Evolutionary conservation across 2,329 filamentous ascomycete species (phyloP), one percentile per base, ranked within the genome.

Genomic region (Colletotrichum liriopes): DNA sequence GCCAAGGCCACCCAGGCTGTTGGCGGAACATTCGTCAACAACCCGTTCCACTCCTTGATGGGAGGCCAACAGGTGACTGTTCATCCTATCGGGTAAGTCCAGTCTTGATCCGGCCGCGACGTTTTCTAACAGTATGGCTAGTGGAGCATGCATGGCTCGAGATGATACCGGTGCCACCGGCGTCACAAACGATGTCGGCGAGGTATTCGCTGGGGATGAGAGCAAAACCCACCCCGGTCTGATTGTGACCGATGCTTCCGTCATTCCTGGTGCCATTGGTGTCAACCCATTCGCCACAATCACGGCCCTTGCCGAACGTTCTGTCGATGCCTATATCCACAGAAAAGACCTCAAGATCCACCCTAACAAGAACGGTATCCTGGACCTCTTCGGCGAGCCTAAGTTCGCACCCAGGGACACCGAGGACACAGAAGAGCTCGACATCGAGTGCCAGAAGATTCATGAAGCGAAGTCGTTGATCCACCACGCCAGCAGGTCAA

Each of bases 241-340:
- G 2, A 84, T 92, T 23, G 88, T 92, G 39, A 88, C 88, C 0
- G 92, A 93, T 77, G 91, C 83, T 11, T 85, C 91, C 3, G 81
- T 90, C 0, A 86, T 93, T 20, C 91, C 92, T 0, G 86, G 87
- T 9, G 87, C 91, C 0, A 82, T 93, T 2, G 87, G 91, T 18
- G 89, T 90, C 3, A 93, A 93, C 76, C 91, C 92, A 0, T 87
- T 92, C 64, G 92, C 91, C 1, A 93, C 91, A 1, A 93, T 93
- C 74, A 88, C 91, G 0, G 91, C 92, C 3, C 85, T 94, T 26
- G 91, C 92, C 0, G 92, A 93, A 80, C 84, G 92, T 12, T 88
- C 88, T 0, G 86, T 93, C 8, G 87, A 89, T 63, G 78, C 84
- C 7, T 87, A 88, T 62, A 84, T 86, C 2, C 74, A 80, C 63